Conservation (phyloP, 148 eudicot genomes). For the Polygonum aviculare region DNA sequence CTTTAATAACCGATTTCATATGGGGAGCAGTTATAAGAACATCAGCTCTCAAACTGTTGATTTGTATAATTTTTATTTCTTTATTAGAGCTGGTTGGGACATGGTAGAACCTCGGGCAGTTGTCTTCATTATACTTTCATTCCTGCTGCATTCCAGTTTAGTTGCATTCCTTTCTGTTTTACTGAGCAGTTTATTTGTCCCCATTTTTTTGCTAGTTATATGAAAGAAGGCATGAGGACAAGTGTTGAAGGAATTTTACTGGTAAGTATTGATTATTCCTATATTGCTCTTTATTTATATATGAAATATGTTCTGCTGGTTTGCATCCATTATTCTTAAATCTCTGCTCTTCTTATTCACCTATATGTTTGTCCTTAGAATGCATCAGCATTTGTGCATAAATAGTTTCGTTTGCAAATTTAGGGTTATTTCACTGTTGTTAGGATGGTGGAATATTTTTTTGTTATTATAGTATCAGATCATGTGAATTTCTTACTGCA, state of each 20-base stretch:
- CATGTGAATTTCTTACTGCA: background rate
- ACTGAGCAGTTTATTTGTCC: background rate
- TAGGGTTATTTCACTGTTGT: background rate
- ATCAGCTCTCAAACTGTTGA: background rate
- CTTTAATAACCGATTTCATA: background rate
- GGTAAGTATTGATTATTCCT: constrained; percentile 28
- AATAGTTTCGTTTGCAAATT: background rate
- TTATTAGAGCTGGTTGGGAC: background rate
- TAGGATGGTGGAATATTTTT: background rate
- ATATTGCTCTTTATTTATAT: background rate
- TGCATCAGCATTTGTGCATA: background rate
- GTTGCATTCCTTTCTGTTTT: background rate
- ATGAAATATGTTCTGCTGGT: background rate
- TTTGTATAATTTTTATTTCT: background rate
- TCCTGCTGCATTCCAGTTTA: background rate
- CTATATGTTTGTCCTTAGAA: background rate
- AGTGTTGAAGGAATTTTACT: constrained; percentile 90
- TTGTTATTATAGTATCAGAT: background rate
- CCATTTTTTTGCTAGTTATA: constrained; percentile 39
- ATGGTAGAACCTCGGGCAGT: background rate
- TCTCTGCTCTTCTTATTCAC: background rate
- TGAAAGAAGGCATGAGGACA: constrained; percentile 97
- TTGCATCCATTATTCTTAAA: background rate
- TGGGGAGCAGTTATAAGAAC: background rate
- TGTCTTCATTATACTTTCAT: background rate